A percentile compares a stretch with the other conserved stretches of the same genome.
Conservation (phyloP, 495 filamentous ascomycete genomes). For the Penicillium arizonense region DNA sequence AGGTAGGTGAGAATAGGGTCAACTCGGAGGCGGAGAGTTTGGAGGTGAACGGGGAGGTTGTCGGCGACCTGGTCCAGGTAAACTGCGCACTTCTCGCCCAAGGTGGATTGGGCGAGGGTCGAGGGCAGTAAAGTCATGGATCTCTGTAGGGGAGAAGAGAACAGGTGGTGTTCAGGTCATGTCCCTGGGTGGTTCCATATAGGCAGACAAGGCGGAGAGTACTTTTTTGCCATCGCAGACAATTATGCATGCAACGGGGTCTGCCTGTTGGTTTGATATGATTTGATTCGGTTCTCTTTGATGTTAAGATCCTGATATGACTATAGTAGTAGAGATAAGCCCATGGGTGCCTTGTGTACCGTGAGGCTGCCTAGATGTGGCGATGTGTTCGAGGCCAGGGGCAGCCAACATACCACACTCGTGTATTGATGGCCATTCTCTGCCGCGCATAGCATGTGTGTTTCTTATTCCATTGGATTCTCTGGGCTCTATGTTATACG, state of each 20-base stretch:
- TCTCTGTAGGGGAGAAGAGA: slow-evolving; percentile 15
- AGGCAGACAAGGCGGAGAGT: slow-evolving; percentile 34
- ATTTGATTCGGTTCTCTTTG: no score
- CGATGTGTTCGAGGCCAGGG: no score
- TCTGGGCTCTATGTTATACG: no score
- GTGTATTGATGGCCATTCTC: no score
- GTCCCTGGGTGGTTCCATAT: slow-evolving; percentile 9
- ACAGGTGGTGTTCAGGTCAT: slow-evolving; percentile 22
- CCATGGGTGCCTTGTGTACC: not conserved
- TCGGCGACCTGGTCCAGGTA: slow-evolving; percentile 56
- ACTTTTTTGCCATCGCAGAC: slow-evolving; percentile 20
- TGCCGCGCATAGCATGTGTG: no score
- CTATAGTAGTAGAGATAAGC: no score
- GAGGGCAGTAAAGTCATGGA: slow-evolving; percentile 43
- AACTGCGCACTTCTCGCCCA: slow-evolving; percentile 46
- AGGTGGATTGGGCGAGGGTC: slow-evolving; percentile 45
- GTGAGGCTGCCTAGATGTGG: not conserved
- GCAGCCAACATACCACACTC: no score
- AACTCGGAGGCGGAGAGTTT: slow-evolving; percentile 36
- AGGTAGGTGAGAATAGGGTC: slow-evolving; percentile 31
- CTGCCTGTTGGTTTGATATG: not conserved
- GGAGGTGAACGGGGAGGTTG: slow-evolving; percentile 51
- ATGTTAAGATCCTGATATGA: no score
- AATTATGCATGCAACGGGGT: not conserved
- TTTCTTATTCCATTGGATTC: no score